These are phyloP conservation scores for Penicillium verrucosum DNA, from an alignment of 2,329 filamentous ascomycete species.

Conservation along the genomic window DNA sequence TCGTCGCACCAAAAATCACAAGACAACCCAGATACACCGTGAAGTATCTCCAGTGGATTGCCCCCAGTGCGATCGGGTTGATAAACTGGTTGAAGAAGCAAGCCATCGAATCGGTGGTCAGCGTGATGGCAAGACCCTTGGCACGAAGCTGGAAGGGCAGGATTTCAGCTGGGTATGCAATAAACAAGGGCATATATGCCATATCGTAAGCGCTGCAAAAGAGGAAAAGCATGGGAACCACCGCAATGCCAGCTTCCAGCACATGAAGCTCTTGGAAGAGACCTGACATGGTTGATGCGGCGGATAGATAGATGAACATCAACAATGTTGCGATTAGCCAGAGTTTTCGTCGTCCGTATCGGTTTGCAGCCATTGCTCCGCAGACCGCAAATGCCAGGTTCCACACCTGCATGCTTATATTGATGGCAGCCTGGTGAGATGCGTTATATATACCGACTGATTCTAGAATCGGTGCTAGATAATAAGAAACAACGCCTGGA, in stretches of 20 bases:
- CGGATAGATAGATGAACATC: constrained; percentile 18
- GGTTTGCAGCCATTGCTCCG: constrained; percentile 7
- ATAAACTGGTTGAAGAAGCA: constrained; percentile 41
- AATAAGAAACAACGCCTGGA: constrained; percentile 23
- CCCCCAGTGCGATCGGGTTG: constrained; percentile 41
- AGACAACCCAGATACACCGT: constrained; percentile 41
- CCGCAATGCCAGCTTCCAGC: constrained; percentile 24
- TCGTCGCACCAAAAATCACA: constrained; percentile 26
- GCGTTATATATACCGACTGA: constrained; percentile 19
- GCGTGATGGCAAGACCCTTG: constrained; percentile 23
- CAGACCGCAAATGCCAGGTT: constrained; percentile 7
- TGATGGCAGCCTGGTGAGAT: constrained; percentile 13
- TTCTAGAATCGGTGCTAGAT: constrained; percentile 18
- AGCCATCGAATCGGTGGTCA: constrained; percentile 23
- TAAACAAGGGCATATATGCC: constrained; percentile 20
- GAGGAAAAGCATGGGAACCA: constrained; percentile 26
- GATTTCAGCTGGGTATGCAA: constrained; percentile 23
- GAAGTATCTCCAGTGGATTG: constrained; percentile 42
- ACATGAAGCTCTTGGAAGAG: constrained; percentile 18
- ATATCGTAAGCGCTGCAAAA: constrained; percentile 21
- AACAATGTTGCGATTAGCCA: constrained; percentile 14
- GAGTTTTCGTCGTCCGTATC: constrained; percentile 13
- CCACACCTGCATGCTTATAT: constrained; percentile 15
- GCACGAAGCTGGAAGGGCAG: constrained; percentile 21
- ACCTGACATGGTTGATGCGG: constrained; percentile 16